Conservation (phyloP, 495 filamentous ascomycete species). For the Xylaria venustula region DNA sequence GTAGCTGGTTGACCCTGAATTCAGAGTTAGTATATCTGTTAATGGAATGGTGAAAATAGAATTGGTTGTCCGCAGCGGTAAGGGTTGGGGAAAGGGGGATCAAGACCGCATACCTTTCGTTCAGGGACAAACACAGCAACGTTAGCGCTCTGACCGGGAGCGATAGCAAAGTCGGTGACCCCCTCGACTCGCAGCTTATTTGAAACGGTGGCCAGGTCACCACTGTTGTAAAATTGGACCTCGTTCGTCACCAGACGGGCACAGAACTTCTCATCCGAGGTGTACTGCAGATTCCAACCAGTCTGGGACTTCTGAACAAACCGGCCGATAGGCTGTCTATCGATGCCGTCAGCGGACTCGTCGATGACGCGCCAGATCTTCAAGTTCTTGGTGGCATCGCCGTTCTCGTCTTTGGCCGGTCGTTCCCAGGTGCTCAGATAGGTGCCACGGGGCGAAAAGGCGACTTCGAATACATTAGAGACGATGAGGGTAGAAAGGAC, state of each 20-base stretch:
- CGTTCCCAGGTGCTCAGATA: conserved; percentile 97
- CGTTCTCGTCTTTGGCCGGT: conserved; percentile 84
- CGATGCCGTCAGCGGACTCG: conserved; percentile 48
- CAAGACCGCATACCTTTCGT: conserved; percentile 65
- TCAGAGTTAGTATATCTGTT: conserved; percentile 10
- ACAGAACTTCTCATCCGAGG: conserved; percentile 85
- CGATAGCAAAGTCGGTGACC: conserved; percentile 83
- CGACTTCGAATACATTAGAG: conserved; percentile 85
- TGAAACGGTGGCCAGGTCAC: conserved; percentile 83
- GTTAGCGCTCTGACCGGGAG: conserved; percentile 82
- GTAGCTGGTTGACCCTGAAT: conserved; percentile 80
- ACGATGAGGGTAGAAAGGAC: conserved; percentile 71
- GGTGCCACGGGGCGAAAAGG: conserved; percentile 88
- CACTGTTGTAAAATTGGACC: conserved; percentile 92
- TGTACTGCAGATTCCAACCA: conserved; percentile 98
- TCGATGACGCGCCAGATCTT: conserved; percentile 89
- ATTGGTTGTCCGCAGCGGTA: no score
- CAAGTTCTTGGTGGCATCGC: conserved; percentile 89
- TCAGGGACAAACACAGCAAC: conserved; percentile 93
- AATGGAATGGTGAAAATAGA: no score
- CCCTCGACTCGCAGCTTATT: conserved; percentile 93
- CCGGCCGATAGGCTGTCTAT: conserved; percentile 72
- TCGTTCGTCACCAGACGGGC: conserved; percentile 94
- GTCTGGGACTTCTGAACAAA: conserved; percentile 95
- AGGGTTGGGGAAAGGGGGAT: neutral